These are phyloP conservation scores for Lyophyllum decastes DNA, from an alignment of 768 basidiomycete species.

Conservation along the genomic window DNA sequence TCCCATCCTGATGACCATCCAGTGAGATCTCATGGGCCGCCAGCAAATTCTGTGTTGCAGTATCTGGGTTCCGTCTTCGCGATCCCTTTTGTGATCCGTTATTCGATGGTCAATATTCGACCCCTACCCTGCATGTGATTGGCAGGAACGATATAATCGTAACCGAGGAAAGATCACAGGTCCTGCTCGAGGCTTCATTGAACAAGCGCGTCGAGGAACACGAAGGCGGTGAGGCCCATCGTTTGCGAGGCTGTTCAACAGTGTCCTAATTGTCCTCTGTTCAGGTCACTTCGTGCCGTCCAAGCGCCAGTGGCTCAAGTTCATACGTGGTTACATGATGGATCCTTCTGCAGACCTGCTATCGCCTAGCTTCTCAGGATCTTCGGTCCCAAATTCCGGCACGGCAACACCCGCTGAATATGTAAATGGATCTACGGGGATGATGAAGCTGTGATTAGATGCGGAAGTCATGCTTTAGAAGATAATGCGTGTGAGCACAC, in stretches of 20 bases:
- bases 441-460: conserved; percentile 27
- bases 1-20: neutral
- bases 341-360: conserved; percentile 49
- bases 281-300: conserved; percentile 85
- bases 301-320: conserved; percentile 73
- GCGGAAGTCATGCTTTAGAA: neutral
- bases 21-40: conserved; percentile 1
- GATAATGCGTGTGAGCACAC: neutral
- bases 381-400: conserved; percentile 46
- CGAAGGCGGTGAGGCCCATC: conserved; percentile 65
- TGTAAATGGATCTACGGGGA: conserved; percentile 18
- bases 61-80: conserved; percentile 67
- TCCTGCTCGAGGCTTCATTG: conserved; percentile 53
- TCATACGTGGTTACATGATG: conserved; percentile 66
- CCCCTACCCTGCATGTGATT: conserved; percentile 77
- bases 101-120: conserved; percentile 54
- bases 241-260: neutral
- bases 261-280: neutral
- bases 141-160: conserved; percentile 82
- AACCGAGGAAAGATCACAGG: conserved; percentile 62
- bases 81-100: conserved; percentile 50
- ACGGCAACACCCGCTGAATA: conserved; percentile 41
- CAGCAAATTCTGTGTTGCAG: conserved; percentile 75
- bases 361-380: conserved; percentile 37
- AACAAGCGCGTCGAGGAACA: conserved; percentile 73